Base-by-base conservation (phyloP, 345 rosid species). In the Nephelium lappaceum region DNA sequence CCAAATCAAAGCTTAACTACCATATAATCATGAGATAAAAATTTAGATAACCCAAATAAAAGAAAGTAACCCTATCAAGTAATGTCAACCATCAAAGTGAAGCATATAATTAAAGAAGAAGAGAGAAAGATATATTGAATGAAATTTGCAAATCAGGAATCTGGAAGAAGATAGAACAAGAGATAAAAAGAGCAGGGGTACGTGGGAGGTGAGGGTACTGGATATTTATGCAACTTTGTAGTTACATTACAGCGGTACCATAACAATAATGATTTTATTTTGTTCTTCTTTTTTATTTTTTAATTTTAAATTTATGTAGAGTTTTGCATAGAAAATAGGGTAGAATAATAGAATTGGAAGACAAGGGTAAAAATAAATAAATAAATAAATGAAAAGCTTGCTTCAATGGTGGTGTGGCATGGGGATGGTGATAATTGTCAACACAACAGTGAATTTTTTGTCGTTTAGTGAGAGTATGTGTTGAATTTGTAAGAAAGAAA, bases 391-490 rank as follows among this genome's bases (percentile, higher is more conserved):
- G 51, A 45, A 45, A 45, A 2, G 51, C 12, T 45, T 45, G 51
- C 51, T 45, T 45, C 11, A 45, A 45, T 45, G 51, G 51, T 45
- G 51, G 51, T 45, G 51, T 45, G 51, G 36, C 3, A 2, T 2
- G 36, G 36, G 36, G 36, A 2, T 31, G 36, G 9, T 69, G 31
- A 55, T 71, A 25, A 71, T 71, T 71, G 51, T 67, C 71, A 68
- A 69, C 51, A 43, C 19, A 69, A 63, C 36, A 21, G 57, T 5
- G 38, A 7, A 5, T 18, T 14, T 45, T 51, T 83, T 80, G 86
- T 83, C 83, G 65, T 45, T 47, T 82, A 74, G 69, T 4, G 67
- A 41, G 16, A 0, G 10, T 60, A 69, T 78, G 66, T 39, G n/a
- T n/a, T n/a, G n/a, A n/a, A n/a, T n/a, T n/a, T n/a, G n/a, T n/a